Base-by-base conservation (phyloP, 2,329 filamentous ascomycete genomes). In the Penicillium sp. region DNA sequence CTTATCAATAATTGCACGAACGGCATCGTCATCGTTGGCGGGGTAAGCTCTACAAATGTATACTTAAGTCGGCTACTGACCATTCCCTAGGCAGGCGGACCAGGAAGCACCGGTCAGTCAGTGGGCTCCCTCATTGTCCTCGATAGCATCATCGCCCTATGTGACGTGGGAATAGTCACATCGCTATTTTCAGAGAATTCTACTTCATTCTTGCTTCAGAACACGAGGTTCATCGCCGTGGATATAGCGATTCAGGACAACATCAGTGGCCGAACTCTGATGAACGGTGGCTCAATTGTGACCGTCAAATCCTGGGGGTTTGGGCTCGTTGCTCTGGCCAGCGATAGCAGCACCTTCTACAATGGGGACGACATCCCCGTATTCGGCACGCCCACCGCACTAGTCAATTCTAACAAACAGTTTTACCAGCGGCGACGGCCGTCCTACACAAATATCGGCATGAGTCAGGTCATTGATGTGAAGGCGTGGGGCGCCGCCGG, bases 391-490 rank as follows among this genome's bases (percentile, higher is more conserved):
- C n/a, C n/a, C n/a, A 29, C 65, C 23, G 45, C 53, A 9, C 46
- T 17, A 1, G 41, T n/a, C 2, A 15, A 56, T n/a, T 31, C 29
- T 6, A 35, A 45, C 50, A 2, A 68, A 68, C 29, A 62, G 64
- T 13, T 70, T 64, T 38, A 52, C 49, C 3, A n/a, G n/a, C 62
- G 66, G 0, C 62, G 61, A 1, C 61, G 66, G 1, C 66, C 64
- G 1, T 11, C 56, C 5, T 70, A 70, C 44, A 41, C 44, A 4
- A 60, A 64, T 31, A 35, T 7, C 7, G 7, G 88, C 62, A 85
- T 85, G 35, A 97, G n/a, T n/a, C n/a, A n/a, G n/a, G n/a, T 99
- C 73, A 79, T 96, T 70, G 94, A 91, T 67, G 90, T 95, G 80
- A 96, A 94, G 81, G 82, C 86, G 50, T 84, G 85, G 54, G 94